Conservation (phyloP, 2,329 filamentous ascomycete species). For the Colletotrichum higginsianum region DNA sequence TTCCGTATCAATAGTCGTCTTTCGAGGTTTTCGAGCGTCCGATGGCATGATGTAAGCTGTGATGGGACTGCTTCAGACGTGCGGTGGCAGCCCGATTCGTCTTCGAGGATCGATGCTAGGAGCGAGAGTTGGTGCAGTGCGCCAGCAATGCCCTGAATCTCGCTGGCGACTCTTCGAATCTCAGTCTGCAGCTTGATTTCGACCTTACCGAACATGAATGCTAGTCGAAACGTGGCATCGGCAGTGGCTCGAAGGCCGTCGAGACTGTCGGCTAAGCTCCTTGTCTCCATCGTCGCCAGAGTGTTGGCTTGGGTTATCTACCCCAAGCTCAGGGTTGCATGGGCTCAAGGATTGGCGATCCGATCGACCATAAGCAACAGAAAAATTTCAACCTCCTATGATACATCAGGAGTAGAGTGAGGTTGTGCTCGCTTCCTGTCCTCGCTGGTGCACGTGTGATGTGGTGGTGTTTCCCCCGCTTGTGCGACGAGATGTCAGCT, state of each 20-base stretch:
- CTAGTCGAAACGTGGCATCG: constrained; percentile 12
- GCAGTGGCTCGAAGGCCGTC: neutral
- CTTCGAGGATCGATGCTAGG: neutral
- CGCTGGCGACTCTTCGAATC: constrained; percentile 1
- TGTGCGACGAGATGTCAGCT: neutral
- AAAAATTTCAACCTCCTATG: neutral
- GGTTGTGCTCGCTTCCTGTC: neutral
- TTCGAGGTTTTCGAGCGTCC: neutral
- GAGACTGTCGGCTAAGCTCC: constrained; percentile 5
- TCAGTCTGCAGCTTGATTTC: neutral
- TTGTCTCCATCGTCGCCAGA: neutral
- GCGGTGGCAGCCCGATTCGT: neutral
- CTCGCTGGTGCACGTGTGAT: constrained; percentile 8
- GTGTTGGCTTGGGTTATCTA: neutral
- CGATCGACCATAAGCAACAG: too few relatives aligned
- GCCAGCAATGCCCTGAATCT: constrained; percentile 16
- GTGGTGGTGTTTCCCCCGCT: constrained; percentile 20
- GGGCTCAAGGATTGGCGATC: neutral
- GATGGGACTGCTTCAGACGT: neutral
- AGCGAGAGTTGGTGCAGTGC: constrained; percentile 7
- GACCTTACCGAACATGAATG: neutral
- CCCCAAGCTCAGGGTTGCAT: neutral
- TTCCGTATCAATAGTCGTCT: neutral
- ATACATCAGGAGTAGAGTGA: neutral
- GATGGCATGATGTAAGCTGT: constrained; percentile 5